Evolutionary conservation across 306 rosid species (phyloP), one percentile per base, ranked within the genome.

Genomic region (Lupinus albus): DNA sequence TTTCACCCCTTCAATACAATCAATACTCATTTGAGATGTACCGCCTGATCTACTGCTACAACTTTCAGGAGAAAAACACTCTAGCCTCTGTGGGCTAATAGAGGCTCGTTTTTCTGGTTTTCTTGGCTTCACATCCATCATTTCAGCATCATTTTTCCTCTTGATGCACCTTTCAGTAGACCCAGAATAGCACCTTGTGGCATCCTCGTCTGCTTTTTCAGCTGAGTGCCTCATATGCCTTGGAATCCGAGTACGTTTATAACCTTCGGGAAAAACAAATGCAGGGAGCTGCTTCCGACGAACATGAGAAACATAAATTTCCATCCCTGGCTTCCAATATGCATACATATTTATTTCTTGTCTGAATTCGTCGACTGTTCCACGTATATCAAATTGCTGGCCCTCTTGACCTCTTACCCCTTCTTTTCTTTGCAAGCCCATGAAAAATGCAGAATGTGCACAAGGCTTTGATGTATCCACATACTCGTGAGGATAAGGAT

Each of bases 311-410:
- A 93, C 97, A 78, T 76, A 80, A 44, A 86, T 88, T 66, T 93
- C 94, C 98, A 93, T 93, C 73, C 97, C 95, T 0, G 83, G 93
- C 78, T 93, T 89, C 98, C 98, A 93, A 75, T 84, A 89, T 7
- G 74, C 17, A 59, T 86, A 93, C 91, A 76, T 84, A 67, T 81
- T 84, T 64, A 93, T 85, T 59, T 88, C 98, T 77, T 59, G 94
- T 75, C 90, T 86, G 28, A 25, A 25, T 25, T 25, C 28, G 2
- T 20, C 25, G 2, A 20, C 25, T 20, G 25, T 20, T 20, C 25
- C 25, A 20, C 25, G 25, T 20, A 20, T 20, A 20, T 20, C 25
- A 20, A 20, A 20, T 20, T 20, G 25, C 25, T 20, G 25, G 25
- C 25, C 28, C 28, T 25, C 28, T 25, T 25, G 28, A 25, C 28